Base-by-base conservation (phyloP, 1,284 basidiomycete genomes). In the Ceratobasidium sp. region DNA sequence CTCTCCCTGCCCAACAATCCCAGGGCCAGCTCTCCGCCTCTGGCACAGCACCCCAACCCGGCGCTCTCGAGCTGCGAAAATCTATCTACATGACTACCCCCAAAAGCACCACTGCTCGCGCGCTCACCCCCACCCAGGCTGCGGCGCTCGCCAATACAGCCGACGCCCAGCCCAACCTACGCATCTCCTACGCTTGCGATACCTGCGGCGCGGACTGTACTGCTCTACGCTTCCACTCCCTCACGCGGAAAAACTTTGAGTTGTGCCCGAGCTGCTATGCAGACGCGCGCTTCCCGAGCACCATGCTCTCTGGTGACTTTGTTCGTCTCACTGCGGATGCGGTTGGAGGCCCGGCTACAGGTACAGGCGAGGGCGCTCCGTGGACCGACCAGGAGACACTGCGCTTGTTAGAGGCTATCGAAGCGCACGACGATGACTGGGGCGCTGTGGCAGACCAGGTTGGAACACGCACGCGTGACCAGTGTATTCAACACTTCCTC, bases 381-480 rank as follows among this genome's bases (percentile, higher is more conserved):
- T 99, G 98, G 98, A 87, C 89, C 3, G 96, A 98, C 80, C 92
- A 96, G 79, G 98, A 99, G 82, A 87, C 92, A 21, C 82, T 99
- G 14, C 83, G 94, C 1, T 85, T 99, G 16, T 86, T 99, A 21
- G 97, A 99, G 82, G 98, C 92, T 18, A 88, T 99, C 63, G 97
- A 99, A 82, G 97, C 99, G 94, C 96, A 91, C 81, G 95, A 98
- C 76, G 97, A 98, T 79, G 97, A 98, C 80, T 99, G 96, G 97
- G 90, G 89, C 32, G 88, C 89, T 44, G 91, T 99, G 73, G 91
- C 95, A 75, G 91, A 95, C 77, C 96, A 99, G 80, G 95, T 99
- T 57, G 93, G 91, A 14, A 95, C 95, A 26, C 87, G 96, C 57
- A 91, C 91, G 18, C 91, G 95, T 46, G 96, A 98, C 79, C 94